Base-by-base conservation (phyloP, 169 alveolate species). In the Neospora caninum region DNA sequence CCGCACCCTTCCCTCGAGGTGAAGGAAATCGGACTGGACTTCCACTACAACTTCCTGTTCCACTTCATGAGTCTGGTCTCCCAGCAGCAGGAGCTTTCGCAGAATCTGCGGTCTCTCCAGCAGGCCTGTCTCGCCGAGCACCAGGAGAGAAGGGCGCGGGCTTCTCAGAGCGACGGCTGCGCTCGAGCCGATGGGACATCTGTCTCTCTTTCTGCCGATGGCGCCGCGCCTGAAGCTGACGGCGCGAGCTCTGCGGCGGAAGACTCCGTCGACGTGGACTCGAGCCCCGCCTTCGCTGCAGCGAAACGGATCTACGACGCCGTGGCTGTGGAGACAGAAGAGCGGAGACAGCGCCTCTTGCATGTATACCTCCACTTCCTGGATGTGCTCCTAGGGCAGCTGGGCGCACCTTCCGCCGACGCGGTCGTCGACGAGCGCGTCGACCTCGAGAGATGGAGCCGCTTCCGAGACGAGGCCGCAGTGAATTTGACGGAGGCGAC, bases 1-100 rank as follows among this genome's bases (percentile, higher is more conserved):
- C 45, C 43, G 64, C 95, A 93, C 49, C 94, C 93, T 38, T 93
- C 94, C 29, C 86, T 38, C 53, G 93, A 80, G 38, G 93, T 88
- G 42, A 88, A 89, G 88, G 93, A 87, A 29, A 53, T 82, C 31
- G 94, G 80, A 0, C 82, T 93, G 36, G 89, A 84, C 43, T 93
- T 93, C 88, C 78, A 38, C 80, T 82, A 91, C 84, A 93, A 93
- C 80, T 93, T 93, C 73, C 92, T 93, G 38, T 87, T 54, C 64
- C 94, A 93, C 88, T 69, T 92, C 64, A 43, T 92, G 53, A 83
- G 45, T 10, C 92, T 92, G 29, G 88, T 67, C 31, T 69, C 78
- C 53, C 91, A 92, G 78, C 92, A 92, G 82, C 89, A 82, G 64
- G 89, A 82, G 89, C 89, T 82, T 22, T 27, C 6, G 2, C 84